Base-by-base conservation (phyloP, 306 rosid species). In the Vicia faba region DNA sequence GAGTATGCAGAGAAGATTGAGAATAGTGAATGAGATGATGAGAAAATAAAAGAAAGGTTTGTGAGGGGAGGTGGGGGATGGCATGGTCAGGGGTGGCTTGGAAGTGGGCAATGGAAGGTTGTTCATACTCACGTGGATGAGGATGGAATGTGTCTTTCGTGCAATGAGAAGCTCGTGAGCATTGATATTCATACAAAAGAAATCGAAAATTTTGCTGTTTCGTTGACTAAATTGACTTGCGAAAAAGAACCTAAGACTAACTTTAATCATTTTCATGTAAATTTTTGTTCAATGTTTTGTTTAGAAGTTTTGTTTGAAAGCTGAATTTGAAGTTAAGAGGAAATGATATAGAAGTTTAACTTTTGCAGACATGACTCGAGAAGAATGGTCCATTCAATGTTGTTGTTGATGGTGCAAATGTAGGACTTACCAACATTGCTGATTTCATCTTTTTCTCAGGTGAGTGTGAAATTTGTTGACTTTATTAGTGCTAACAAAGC, bases 71-170 rank as follows among this genome's bases (percentile, higher is more conserved):
- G 97, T 75, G 99, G 97, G 63, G 99, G 99, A 55, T 95, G 99
- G 97, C 99, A 90, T 78, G 96, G 99, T 56, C 85, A 86, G 18
- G 97, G 99, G 61, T 93, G 99, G 97, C 85, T 93, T 43, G 96
- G 99, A 61, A 83, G 81, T 53, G 99, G 99, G 77, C 51, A 55
- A 11, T 93, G 99, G 97, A 90, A 71, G 57, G 84, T 82, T 79
- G 85, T 16, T 39, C 82, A 86, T 67, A 90, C 99, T 57, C 80
- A 48, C 8, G 83, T 95, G 74, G 78, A 84, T 18, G 87, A 78
- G 44, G 75, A 40, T 8, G 95, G 97, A 1, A 19, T 61, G 53
- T 95, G 99, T 78, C 73, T 65, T 61, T 81, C 84, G 0, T 95
- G 99, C 7, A 39, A 65, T 0, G 79, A 85, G 68, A 88, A 85